Base-by-base conservation (phyloP, 192 early-diverging fungal genomes). In the Coemansia sp. region DNA sequence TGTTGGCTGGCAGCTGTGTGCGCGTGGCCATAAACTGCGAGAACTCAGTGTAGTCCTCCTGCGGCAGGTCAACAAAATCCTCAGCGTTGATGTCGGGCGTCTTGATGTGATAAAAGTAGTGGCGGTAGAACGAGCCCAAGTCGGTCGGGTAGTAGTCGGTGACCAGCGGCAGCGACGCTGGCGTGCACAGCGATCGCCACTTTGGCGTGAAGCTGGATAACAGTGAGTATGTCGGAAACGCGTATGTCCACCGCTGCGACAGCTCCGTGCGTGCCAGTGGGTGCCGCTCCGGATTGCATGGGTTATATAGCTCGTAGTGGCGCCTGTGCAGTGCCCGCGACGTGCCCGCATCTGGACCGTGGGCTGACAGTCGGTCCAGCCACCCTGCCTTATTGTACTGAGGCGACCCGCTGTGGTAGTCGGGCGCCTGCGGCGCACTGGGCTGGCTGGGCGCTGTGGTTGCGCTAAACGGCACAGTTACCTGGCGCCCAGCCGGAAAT, bases 91-190 rank as follows among this genome's bases (percentile, higher is more conserved):
- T 68, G 31, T 61, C 67, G 3, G 67, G 73, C 49, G 73, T 67
- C 49, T 58, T 55, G 30, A 77, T n/a, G 19, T 70, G 60, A 42
- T 78, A 78, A 28, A 22, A 86, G 65, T 91, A 91, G 60, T 92
- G 84, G n/a, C 80, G 65, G 73, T 94, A 98, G 10, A 81, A 21
- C 6, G 77, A 67, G 30, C 63, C 58, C 0, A 95, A 70, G 53
- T 95, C 88, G 6, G 56, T 60, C 3, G 90, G 79, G 11, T 87
- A 89, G 52, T 84, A 94, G 60, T 96, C 91, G 0, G 91, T 95
- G 1, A 93, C 95, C 40, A 99, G 68, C 8, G 97, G 97, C 33
- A 99, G 71, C 64, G 91, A 94, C 11, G 95, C 97, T 0, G 97
- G 97, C 10, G 92, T 94, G 55, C 85, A 90, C 19, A 98, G 60